Conservation (phyloP, 2,329 filamentous ascomycete species). For the Helotiales sp. region DNA sequence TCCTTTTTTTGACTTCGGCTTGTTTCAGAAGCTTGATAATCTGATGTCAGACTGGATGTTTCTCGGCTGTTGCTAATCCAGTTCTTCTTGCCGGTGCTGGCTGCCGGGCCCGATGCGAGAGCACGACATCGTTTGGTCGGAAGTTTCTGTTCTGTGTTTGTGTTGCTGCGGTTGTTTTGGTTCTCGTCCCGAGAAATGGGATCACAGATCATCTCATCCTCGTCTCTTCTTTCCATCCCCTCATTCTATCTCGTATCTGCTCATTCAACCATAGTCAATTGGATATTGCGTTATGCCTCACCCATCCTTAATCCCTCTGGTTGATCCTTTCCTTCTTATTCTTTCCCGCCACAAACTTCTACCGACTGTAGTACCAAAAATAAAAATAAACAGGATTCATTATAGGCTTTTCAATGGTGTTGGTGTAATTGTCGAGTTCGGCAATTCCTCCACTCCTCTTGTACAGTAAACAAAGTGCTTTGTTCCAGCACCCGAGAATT, state of each 20-base stretch:
- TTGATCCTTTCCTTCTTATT: too few relatives aligned
- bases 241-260: not conserved
- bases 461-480: not conserved
- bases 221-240: not conserved
- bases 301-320: not conserved
- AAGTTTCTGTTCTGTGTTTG: not conserved
- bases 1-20: not conserved
- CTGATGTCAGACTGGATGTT: not conserved
- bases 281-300: not conserved
- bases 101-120: not conserved
- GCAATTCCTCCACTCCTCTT: not conserved
- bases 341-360: too few relatives aligned
- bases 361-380: not conserved
- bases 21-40: not conserved
- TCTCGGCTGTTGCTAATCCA: not conserved
- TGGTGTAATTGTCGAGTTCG: not conserved
- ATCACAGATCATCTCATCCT: not conserved
- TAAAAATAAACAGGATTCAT: too few relatives aligned
- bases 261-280: not conserved
- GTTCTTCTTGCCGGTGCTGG: too few relatives aligned
- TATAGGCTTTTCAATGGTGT: not conserved
- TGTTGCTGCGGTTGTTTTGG: not conserved
- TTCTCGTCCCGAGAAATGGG: not conserved
- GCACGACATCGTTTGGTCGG: not conserved
- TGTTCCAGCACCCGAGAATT: not conserved